A percentile compares a stretch with the other conserved stretches of the same genome.
These are phyloP conservation scores for Tylopilus balloui DNA, from an alignment of 768 basidiomycete species.

Conservation along the genomic window DNA sequence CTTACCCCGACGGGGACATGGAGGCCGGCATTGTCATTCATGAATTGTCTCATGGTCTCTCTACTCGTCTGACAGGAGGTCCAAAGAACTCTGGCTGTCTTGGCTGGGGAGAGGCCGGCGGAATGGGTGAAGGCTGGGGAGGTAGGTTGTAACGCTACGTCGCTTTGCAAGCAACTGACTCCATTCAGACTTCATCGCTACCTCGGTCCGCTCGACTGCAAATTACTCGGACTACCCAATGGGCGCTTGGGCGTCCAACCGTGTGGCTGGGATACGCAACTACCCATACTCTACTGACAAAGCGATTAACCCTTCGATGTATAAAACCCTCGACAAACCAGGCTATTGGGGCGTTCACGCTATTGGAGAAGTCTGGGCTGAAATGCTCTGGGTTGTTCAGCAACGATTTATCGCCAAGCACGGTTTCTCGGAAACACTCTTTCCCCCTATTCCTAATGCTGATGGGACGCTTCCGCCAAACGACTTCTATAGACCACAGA, in stretches of 20 bases:
- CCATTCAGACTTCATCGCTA: conserved; percentile 72
- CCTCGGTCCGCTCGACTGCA: conserved; percentile 71
- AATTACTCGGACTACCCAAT: conserved; percentile 78
- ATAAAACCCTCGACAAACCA: conserved; percentile 91
- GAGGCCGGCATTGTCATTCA: conserved; percentile 98
- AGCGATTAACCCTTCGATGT: conserved; percentile 81
- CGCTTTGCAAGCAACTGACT: not conserved
- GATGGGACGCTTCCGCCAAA: conserved; percentile 64
- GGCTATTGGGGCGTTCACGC: conserved; percentile 94
- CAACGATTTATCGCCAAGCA: conserved; percentile 75
- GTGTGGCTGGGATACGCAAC: conserved; percentile 73
- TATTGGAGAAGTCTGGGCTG: conserved; percentile 94
- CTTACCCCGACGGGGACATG: conserved; percentile 91
- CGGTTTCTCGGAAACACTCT: conserved; percentile 72
- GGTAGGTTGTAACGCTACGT: conserved; percentile 34
- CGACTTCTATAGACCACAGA: conserved; percentile 58
- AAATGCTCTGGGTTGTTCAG: conserved; percentile 79
- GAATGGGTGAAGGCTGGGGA: conserved; percentile 99
- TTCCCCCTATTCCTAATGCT: conserved; percentile 68
- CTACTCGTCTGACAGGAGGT: conserved; percentile 92
- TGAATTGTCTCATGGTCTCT: conserved; percentile 83
- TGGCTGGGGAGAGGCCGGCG: conserved; percentile 93
- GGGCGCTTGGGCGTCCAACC: conserved; percentile 95
- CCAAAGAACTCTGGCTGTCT: conserved; percentile 90
- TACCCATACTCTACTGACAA: conserved; percentile 79